Evolutionary conservation across 345 rosid species (phyloP).

Genomic region (Camelina hispida): DNA sequence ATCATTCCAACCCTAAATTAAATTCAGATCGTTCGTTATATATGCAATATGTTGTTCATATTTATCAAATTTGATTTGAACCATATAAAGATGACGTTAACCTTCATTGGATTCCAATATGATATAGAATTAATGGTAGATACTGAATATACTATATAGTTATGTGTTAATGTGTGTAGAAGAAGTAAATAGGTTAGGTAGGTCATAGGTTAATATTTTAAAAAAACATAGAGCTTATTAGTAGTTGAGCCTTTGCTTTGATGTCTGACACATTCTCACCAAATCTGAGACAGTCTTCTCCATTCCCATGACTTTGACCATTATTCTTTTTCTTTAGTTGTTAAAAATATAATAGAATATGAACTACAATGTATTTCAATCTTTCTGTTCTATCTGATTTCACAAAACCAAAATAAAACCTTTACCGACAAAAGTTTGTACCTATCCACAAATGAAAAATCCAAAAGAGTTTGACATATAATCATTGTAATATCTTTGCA

Average conservation of each 20-base stretch:
- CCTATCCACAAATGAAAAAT: background rate
- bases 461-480: background rate
- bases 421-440: background rate
- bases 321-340: slow-evolving; percentile 16
- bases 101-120: slow-evolving; percentile 27
- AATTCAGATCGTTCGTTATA: background rate
- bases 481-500: background rate
- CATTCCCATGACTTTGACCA: slow-evolving; percentile 29
- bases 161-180: slow-evolving; percentile 1
- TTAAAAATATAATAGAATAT: background rate
- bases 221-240: background rate
- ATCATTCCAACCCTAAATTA: background rate
- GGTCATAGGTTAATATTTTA: background rate
- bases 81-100: slow-evolving; percentile 13
- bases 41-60: background rate
- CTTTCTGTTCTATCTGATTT: background rate
- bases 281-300: slow-evolving; percentile 43
- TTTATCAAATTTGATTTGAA: slow-evolving; percentile 5
- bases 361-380: background rate
- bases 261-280: slow-evolving; percentile 44
- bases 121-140: background rate
- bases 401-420: background rate
- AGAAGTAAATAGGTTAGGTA: background rate
- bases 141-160: background rate
- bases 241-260: slow-evolving; percentile 32